phyloP scores from a whole-genome alignment of 2,329 filamentous ascomycete species.

The Aspergillus caelatus region DNA sequence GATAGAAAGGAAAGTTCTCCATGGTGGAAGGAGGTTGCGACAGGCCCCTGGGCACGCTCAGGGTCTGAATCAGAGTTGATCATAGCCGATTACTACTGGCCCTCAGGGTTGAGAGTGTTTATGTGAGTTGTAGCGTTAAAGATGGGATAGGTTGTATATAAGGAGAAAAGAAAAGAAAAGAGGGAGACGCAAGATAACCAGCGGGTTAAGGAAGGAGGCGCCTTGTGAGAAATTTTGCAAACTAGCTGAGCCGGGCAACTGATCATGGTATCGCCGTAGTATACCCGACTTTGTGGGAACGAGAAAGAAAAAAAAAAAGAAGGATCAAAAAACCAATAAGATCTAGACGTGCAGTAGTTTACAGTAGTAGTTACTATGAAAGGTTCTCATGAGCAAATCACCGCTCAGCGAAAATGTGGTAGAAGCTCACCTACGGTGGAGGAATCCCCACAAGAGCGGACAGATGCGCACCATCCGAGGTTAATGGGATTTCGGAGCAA shows the following conservation, averaged over 20 bases:
- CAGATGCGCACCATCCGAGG: background rate
- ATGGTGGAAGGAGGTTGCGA: slow-evolving; percentile 20
- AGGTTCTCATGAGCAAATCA: slow-evolving; percentile 13
- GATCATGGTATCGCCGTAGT: slow-evolving; percentile 6
- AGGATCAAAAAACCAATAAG: slow-evolving; percentile 4
- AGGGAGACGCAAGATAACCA: slow-evolving; percentile 1
- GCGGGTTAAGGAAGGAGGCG: background rate
- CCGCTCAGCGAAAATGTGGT: background rate
- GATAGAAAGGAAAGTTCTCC: slow-evolving; percentile 16
- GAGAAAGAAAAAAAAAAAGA: slow-evolving; percentile 8
- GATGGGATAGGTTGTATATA: background rate
- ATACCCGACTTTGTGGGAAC: background rate
- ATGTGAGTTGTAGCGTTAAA: background rate
- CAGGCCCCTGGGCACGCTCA: slow-evolving; percentile 17
- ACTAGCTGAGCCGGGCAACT: slow-evolving; percentile 6
- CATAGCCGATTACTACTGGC: slow-evolving; percentile 17
- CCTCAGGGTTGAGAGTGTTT: background rate
- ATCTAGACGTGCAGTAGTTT: background rate
- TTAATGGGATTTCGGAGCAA: background rate
- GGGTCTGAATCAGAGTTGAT: slow-evolving; percentile 13
- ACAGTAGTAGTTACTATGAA: background rate
- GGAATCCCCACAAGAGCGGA: background rate
- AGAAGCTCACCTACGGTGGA: background rate
- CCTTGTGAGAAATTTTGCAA: slow-evolving; percentile 6
- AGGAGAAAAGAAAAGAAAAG: background rate